Base-by-base conservation (phyloP, 495 filamentous ascomycete species). In the Neurospora sp. region DNA sequence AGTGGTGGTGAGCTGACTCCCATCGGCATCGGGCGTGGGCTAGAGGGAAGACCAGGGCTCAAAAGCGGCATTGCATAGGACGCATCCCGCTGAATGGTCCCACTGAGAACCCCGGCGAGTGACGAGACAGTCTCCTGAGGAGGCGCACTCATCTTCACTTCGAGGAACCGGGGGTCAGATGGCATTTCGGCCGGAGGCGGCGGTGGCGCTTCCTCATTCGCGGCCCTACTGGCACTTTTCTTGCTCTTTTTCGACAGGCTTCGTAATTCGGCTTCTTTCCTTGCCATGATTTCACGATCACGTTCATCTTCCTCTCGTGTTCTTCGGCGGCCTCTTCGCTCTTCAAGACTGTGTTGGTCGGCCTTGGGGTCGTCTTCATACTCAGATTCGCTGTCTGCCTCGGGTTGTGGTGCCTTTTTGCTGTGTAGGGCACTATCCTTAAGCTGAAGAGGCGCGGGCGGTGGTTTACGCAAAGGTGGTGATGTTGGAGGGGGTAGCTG, bases 301-400 rank as follows among this genome's bases (percentile, higher is more conserved):
- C 86, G 85, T 74, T 98, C 94, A 77, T 98, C 94, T 70, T 96
- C 94, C 78, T 94, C 93, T 73, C 94, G 88, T 0, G 94, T 98
- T 76, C 91, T 93, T 76, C 93, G 86, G 40, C 94, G 87, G n/a
- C 94, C 94, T 66, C 94, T 87, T 39, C 90, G 90, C 0, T 87
- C 82, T n/a, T 79, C 77, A 1, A 34, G 70, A 7, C 85, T 82
- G 40, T 89, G 80, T 73, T 91, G 91, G 54, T 92, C 89, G 19
- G 88, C 89, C 70, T 92, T 89, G 5, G 90, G 79, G 19, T 90
- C 86, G 76, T 94, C 92, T 72, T 94, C 93, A 75, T 96, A 95
- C 73, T 97, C 94, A 2, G 93, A 95, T 62, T 90, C 92, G 0
- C 91, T 92, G 54, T 92, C 86, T 9, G 88, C 89, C 2, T 86